Conservation (phyloP, 345 rosid genomes). For the Lagerstroemia speciosa region DNA sequence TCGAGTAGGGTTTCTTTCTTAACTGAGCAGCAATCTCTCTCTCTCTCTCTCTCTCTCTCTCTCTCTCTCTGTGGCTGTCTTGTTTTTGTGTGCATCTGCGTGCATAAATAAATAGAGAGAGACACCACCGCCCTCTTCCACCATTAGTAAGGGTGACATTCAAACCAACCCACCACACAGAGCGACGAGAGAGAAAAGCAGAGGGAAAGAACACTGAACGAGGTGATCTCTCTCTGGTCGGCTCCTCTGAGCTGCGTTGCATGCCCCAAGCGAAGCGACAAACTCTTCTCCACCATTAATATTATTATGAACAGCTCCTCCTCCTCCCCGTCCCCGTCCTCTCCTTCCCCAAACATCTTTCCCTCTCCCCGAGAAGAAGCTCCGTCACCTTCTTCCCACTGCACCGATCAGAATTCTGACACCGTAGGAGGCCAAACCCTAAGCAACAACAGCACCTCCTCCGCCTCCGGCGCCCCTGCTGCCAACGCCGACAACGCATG, state of each 20-base stretch:
- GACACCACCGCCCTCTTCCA: constrained; percentile 35
- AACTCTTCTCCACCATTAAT: constrained; percentile 7
- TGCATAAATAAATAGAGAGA: constrained; percentile 3
- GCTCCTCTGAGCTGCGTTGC: not conserved
- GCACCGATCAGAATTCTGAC: not conserved
- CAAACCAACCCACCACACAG: constrained; percentile 16
- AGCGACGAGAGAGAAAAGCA: no score
- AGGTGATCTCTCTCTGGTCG: constrained; percentile 15
- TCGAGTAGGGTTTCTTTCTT: constrained; percentile 16
- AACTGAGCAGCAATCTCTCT: constrained; percentile 15
- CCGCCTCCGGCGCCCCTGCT: constrained; percentile 7
- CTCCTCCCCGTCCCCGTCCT: not conserved
- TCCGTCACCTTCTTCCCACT: not conserved
- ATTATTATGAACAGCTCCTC: constrained; percentile 10
- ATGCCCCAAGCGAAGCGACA: not conserved
- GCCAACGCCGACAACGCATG: constrained; percentile 9
- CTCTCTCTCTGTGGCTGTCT: no score
- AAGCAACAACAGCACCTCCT: constrained; percentile 8
- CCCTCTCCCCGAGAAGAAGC: constrained; percentile 1
- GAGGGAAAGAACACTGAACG: constrained; percentile 28
- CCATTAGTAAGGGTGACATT: constrained; percentile 35
- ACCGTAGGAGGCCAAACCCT: constrained; percentile 1
- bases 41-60: no score
- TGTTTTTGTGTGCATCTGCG: no score
- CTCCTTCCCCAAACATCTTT: constrained; percentile 1